A percentile compares a stretch with the other conserved stretches of the same genome.
Conservation (phyloP, 371 early-diverging fungal species). For the Batrachochytrium dendrobatidis region DNA sequence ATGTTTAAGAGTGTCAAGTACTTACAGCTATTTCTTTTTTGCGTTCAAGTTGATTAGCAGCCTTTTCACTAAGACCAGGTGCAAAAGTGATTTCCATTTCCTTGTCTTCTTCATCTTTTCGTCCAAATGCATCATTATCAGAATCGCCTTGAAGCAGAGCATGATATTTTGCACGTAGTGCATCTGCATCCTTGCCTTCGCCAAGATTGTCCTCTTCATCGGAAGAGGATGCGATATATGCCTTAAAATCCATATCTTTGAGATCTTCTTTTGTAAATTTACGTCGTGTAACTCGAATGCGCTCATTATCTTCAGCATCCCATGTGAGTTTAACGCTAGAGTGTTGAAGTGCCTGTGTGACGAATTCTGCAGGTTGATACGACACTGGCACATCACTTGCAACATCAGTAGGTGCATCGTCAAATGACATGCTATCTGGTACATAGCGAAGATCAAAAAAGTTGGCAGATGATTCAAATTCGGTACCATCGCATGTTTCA, state of each 20-base stretch:
- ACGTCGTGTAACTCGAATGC: constrained; percentile 67
- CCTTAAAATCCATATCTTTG: constrained; percentile 84
- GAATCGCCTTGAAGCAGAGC: constrained; percentile 48
- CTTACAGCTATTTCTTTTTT: constrained; percentile 23
- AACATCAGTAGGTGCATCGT: constrained; percentile 60
- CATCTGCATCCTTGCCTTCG: constrained; percentile 27
- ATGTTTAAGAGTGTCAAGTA: no score
- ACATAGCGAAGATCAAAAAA: constrained; percentile 95
- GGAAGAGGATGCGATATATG: constrained; percentile 78
- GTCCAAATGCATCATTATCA: constrained; percentile 39
- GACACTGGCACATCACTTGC: constrained; percentile 67
- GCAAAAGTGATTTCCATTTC: constrained; percentile 96
- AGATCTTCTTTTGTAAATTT: constrained; percentile 82
- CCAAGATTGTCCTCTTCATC: constrained; percentile 49
- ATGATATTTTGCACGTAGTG: constrained; percentile 52
- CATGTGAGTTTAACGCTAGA: constrained; percentile 91
- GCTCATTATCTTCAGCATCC: constrained; percentile 92
- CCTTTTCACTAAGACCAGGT: constrained; percentile 79
- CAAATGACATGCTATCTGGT: constrained; percentile 86
- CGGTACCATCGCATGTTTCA: constrained; percentile 82
- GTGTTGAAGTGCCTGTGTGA: constrained; percentile 85
- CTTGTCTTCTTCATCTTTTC: constrained; percentile 30
- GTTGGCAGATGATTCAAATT: constrained; percentile 90
- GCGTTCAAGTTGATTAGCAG: constrained; percentile 49
- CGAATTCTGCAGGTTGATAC: constrained; percentile 72